These are phyloP conservation scores for Podospora fimiseda DNA, from an alignment of 495 filamentous ascomycete species.

Conservation along the genomic window DNA sequence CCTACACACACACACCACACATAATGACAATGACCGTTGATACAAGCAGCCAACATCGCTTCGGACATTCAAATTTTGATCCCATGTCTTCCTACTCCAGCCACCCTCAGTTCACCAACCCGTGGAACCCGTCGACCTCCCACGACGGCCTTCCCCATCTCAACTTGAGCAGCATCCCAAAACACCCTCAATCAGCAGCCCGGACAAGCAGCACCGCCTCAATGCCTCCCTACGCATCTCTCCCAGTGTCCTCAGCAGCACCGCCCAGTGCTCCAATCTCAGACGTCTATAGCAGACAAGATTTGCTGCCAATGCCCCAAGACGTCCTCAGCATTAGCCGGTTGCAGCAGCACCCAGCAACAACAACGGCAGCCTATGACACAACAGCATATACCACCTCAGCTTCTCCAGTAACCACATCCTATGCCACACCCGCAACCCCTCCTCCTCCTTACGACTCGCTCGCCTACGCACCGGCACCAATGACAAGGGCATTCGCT, in stretches of 20 bases:
- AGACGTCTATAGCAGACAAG: conserved; percentile 47
- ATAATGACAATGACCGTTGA: conserved; percentile 85
- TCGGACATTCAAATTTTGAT: conserved; percentile 76
- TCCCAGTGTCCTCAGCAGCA: conserved; percentile 63
- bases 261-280: conserved; percentile 66
- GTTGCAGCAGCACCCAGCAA: conserved; percentile 34
- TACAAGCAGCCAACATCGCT: conserved; percentile 67
- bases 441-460: conserved; percentile 61
- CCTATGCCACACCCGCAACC: conserved; percentile 63
- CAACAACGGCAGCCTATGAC: conserved; percentile 45
- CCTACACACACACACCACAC: conserved; percentile 15
- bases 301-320: conserved; percentile 68
- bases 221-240: conserved; percentile 63
- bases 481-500: conserved; percentile 52
- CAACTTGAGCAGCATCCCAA: conserved; percentile 42
- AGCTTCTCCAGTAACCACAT: conserved; percentile 55
- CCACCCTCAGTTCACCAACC: conserved; percentile 85
- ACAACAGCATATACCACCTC: conserved; percentile 46
- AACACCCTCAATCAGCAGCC: conserved; percentile 26
- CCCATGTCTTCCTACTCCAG: conserved; percentile 55
- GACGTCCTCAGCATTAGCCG: conserved; percentile 61
- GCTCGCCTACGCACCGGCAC: conserved; percentile 56
- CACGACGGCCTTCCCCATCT: conserved; percentile 27
- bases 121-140: conserved; percentile 59
- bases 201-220: conserved; percentile 44